Evolutionary conservation across 495 filamentous ascomycete genomes (phyloP).

Genomic region (Podospora comata): DNA sequence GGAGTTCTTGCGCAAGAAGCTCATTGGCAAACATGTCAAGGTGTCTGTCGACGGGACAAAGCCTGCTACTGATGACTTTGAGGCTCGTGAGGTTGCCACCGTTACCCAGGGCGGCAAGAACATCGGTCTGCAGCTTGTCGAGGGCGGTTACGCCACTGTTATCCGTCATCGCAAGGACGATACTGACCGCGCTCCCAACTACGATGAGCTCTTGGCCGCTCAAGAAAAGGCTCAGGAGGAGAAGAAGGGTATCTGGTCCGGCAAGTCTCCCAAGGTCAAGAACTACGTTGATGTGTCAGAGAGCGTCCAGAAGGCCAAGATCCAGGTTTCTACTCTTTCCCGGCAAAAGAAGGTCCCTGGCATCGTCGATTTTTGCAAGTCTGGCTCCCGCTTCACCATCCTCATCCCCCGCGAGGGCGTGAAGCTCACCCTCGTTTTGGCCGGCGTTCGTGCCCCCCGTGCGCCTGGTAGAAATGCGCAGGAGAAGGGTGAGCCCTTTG

Average conservation of each 20-base stretch:
- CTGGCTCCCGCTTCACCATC: conserved; percentile 88
- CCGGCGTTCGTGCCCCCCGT: conserved; percentile 86
- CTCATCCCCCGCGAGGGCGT: conserved; percentile 89
- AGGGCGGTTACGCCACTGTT: conserved; percentile 88
- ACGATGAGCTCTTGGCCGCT: conserved; percentile 85
- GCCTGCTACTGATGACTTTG: conserved; percentile 83
- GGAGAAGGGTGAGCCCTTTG: conserved; percentile 89
- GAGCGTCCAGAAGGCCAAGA: conserved; percentile 89
- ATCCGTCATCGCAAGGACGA: conserved; percentile 93
- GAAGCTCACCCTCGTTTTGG: conserved; percentile 93
- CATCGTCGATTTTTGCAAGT: conserved; percentile 95
- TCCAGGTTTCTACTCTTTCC: conserved; percentile 78
- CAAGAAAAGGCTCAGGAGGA: conserved; percentile 80
- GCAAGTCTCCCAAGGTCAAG: conserved; percentile 76
- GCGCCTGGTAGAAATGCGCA: conserved; percentile 70
- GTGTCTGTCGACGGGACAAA: conserved; percentile 86
- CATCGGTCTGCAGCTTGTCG: conserved; percentile 75
- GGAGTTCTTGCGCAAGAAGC: conserved; percentile 87
- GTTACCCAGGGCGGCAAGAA: conserved; percentile 82
- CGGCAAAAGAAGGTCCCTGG: conserved; percentile 91
- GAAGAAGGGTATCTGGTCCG: conserved; percentile 89
- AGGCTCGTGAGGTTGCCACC: conserved; percentile 91
- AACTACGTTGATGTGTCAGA: conserved; percentile 87
- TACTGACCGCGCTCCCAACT: conserved; percentile 85
- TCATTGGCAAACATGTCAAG: conserved; percentile 93